Conservation (phyloP, 257 asterid species). For the Echium plantagineum region DNA sequence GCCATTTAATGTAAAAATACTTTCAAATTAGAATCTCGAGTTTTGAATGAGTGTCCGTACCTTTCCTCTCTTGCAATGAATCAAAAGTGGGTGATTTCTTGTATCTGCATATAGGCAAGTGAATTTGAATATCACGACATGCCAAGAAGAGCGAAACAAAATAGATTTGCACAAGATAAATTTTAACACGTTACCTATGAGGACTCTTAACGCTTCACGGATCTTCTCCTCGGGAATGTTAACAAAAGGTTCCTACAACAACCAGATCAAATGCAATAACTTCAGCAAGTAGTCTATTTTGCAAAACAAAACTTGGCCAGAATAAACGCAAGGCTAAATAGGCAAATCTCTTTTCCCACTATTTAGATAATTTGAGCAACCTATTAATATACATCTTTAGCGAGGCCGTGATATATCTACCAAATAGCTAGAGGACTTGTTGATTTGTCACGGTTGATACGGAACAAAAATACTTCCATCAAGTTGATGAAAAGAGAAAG, state of each 20-base stretch:
- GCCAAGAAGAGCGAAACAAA: not conserved
- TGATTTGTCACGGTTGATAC: too few species aligned
- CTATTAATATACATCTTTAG: not conserved
- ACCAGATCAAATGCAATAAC: constrained; percentile 4
- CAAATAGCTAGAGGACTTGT: not conserved
- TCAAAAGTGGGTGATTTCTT: constrained; percentile 62
- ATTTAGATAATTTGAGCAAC: not conserved
- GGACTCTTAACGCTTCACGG: constrained; percentile 59
- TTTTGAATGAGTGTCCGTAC: constrained; percentile 15
- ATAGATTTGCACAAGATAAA: not conserved
- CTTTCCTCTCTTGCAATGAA: constrained; percentile 90
- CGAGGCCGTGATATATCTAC: not conserved
- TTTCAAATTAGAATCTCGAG: not conserved
- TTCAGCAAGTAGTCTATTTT: not conserved
- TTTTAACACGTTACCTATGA: constrained; percentile 30
- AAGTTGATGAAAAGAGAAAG: too few species aligned
- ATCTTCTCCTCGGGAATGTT: constrained; percentile 72
- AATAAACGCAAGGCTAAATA: too few species aligned
- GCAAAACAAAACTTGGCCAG: not conserved
- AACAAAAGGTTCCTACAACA: constrained; percentile 70
- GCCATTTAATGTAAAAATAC: not conserved
- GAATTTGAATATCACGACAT: constrained; percentile 3
- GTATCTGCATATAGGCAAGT: constrained; percentile 33
- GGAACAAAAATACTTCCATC: too few species aligned
- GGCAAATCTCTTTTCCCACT: too few species aligned